Evolutionary conservation across 1,139 yeast species (phyloP), one percentile per base, ranked within the genome.

Genomic region (Nakaseomyces delphensis): DNA sequence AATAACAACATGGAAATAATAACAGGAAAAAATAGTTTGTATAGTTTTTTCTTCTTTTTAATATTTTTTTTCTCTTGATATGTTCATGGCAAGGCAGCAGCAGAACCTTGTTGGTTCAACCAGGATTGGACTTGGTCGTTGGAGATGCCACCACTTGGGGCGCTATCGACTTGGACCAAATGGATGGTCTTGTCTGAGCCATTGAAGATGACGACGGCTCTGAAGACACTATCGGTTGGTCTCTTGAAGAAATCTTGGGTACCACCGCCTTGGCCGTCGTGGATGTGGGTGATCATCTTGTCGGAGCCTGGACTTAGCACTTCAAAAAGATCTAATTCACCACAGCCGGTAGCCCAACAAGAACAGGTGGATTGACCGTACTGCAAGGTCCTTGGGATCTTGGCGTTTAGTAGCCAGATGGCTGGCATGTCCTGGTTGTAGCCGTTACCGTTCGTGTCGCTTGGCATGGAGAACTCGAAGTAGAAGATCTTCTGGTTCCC

Each of bases 321-420:
- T 71, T 91, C 98, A 57, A 89, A 89, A 49, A 86, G 70, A 64
- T 91, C 98, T 53, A 89, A 73, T 70, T 91, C 98, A 65, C 97
- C 97, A 68, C 98, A 91, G 41, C 97, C 97, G 32, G 95, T 76
- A 52, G 77, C 63, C 98, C 98, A 91, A 73, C 97, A 91, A 21
- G 96, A 86, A 70, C 96, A 83, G 10, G 70, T 67, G 45, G 79
- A 66, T 45, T 70, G 71, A 60, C 93, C 93, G 60, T 89, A 91
- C 69, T 91, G 96, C 48, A 83, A 65, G 44, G 96, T 89, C 69
- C 97, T 79, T 59, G 97, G 96, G 56, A 89, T 84, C 66, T 84
- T 82, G 36, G 96, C 95, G 60, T 89, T 89, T 62, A 89, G 76
- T 59, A 89, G 70, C 98, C 96, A 89, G 57, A 89, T 79, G 35